phyloP scores from a whole-genome alignment of 192 early-diverging fungal species.

The Paraglomus occultum region DNA sequence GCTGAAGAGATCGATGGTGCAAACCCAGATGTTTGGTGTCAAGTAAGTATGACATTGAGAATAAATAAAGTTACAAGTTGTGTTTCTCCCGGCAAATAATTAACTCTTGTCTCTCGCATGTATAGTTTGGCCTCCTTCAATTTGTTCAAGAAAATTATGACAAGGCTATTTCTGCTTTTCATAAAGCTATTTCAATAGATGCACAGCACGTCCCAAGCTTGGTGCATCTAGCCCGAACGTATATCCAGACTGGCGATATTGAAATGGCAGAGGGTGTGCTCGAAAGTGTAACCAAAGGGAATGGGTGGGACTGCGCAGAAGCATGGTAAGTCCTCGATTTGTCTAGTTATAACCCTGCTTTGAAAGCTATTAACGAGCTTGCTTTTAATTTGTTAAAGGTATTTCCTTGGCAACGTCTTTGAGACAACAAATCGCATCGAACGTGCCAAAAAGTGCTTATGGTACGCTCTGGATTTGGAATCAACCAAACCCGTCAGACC shows the following conservation, averaged over 20 bases:
- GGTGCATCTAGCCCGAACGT: conserved; percentile 46
- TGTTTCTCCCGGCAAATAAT: neutral
- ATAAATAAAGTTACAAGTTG: too few species aligned
- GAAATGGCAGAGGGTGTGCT: conserved; percentile 57
- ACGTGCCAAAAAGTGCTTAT: conserved; percentile 55
- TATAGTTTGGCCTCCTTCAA: conserved; percentile 41
- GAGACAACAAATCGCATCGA: conserved; percentile 41
- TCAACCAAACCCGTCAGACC: conserved; percentile 48
- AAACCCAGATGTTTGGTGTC: conserved; percentile 55
- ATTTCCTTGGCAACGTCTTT: conserved; percentile 49
- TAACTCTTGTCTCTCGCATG: neutral
- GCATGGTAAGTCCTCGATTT: conserved; percentile 45
- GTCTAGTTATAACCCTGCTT: neutral
- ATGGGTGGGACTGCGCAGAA: conserved; percentile 63
- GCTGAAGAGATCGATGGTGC: conserved; percentile 50
- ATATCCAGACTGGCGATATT: conserved; percentile 41
- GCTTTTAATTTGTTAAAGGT: conserved; percentile 32
- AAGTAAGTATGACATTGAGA: conserved; percentile 25
- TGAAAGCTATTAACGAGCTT: neutral
- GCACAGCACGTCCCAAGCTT: conserved; percentile 41
- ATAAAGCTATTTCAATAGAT: conserved; percentile 48
- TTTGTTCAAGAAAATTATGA: conserved; percentile 38
- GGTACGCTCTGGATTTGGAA: conserved; percentile 60
- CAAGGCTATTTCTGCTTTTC: conserved; percentile 45
- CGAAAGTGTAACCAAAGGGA: conserved; percentile 45